Conservation (phyloP, 805 yeast species). For the Isabelozyma rhagii region DNA sequence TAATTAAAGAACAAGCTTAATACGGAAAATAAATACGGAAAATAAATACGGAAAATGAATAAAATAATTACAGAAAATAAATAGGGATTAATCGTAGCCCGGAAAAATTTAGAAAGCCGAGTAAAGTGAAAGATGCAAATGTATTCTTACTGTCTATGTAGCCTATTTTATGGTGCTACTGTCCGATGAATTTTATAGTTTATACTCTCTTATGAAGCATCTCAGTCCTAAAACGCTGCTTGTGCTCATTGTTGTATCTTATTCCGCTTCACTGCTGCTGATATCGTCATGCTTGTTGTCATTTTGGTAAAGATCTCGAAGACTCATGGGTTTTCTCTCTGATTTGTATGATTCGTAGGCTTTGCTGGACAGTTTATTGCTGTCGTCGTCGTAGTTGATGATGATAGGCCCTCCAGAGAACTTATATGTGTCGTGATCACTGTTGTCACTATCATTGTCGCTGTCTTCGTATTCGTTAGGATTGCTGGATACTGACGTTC, state of each 20-base stretch:
- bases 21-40: background rate
- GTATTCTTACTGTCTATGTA: too few relatives aligned
- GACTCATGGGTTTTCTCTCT: conserved; percentile 33
- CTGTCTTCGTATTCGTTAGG: background rate
- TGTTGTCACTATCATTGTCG: conserved; percentile 23
- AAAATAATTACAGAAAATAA: too few relatives aligned
- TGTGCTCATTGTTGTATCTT: background rate
- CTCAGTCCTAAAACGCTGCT: too few relatives aligned
- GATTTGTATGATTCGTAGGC: background rate
- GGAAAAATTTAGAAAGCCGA: too few relatives aligned
- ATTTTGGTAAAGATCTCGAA: conserved; percentile 28
- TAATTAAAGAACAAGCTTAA: background rate
- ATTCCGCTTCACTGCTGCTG: conserved; percentile 33
- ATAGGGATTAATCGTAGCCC: too few relatives aligned
- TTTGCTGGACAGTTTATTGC: conserved; percentile 1
- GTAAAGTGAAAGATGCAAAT: too few relatives aligned
- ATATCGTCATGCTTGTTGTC: conserved; percentile 16
- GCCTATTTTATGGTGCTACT: too few relatives aligned
- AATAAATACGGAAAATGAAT: too few relatives aligned
- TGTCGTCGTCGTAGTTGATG: conserved; percentile 24
- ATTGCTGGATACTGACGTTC: background rate
- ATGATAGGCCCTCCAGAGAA: conserved; percentile 19
- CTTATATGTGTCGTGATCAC: conserved; percentile 19
- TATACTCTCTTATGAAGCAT: too few relatives aligned
- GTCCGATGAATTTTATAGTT: too few relatives aligned